These are phyloP conservation scores for Tetracentron sinense DNA, from an alignment of 164 flowering plant genomes.

Conservation along the genomic window DNA sequence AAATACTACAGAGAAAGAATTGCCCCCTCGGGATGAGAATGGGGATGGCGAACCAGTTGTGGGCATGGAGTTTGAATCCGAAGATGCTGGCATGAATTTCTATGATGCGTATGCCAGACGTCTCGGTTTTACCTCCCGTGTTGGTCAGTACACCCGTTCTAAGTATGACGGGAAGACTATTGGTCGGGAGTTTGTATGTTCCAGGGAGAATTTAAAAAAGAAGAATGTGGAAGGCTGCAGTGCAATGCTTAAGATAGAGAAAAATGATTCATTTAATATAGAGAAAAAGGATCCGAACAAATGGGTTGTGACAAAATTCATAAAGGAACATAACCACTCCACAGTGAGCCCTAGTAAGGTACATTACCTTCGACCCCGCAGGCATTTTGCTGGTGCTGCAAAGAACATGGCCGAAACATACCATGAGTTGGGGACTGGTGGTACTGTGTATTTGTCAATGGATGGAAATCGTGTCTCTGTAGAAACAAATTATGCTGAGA, in stretches of 20 bases:
- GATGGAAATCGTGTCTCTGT: conserved; percentile 34
- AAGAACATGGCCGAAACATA: conserved; percentile 24
- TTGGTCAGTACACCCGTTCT: conserved; percentile 37
- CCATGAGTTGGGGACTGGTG: conserved; percentile 9
- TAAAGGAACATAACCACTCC: conserved; percentile 53
- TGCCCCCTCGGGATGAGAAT: conserved; percentile 21
- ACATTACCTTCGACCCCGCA: conserved; percentile 41
- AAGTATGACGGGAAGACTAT: conserved; percentile 41
- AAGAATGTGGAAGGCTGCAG: conserved; percentile 37
- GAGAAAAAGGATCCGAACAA: conserved; percentile 33
- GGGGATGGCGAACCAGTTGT: conserved; percentile 23
- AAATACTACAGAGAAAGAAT: conserved; percentile 21
- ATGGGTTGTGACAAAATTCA: conserved; percentile 41
- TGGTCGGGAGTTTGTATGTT: conserved; percentile 41
- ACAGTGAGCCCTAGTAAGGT: conserved; percentile 35
- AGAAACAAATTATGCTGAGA: conserved; percentile 25
- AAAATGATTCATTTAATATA: conserved; percentile 37
- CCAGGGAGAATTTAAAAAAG: conserved; percentile 41
- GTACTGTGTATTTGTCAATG: conserved; percentile 25
- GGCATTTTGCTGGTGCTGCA: conserved; percentile 38
- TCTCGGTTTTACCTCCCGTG: conserved; percentile 40
- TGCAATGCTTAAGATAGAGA: conserved; percentile 40
- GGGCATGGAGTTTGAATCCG: conserved; percentile 44
- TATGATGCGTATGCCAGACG: conserved; percentile 46
- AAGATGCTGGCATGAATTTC: conserved; percentile 37